A percentile compares a stretch with the other conserved stretches of the same genome.
These are phyloP conservation scores for Lindgomyces ingoldianus DNA, from an alignment of 495 filamentous ascomycete genomes.

Conservation along the genomic window DNA sequence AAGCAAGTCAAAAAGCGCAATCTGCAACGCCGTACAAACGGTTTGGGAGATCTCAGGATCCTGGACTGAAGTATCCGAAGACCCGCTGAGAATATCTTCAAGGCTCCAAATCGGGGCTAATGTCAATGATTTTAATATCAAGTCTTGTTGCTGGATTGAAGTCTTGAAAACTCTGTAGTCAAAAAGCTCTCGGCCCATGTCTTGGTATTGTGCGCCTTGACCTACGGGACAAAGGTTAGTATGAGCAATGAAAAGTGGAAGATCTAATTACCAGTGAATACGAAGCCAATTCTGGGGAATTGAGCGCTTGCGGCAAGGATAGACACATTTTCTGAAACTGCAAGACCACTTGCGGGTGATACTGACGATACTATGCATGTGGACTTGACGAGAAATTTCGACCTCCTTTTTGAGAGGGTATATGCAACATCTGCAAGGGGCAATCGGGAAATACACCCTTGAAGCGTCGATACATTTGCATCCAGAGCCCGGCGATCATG, in stretches of 20 bases:
- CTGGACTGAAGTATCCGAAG: not conserved
- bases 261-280: too few relatives aligned
- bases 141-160: not conserved
- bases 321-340: too few relatives aligned
- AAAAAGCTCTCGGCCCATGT: conserved; percentile 15
- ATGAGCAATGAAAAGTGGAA: too few relatives aligned
- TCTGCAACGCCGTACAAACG: conserved; percentile 23
- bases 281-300: too few relatives aligned
- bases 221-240: too few relatives aligned
- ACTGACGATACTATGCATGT: too few relatives aligned
- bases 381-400: too few relatives aligned
- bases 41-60: conserved; percentile 16
- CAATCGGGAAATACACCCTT: not conserved
- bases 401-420: too few relatives aligned
- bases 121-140: not conserved
- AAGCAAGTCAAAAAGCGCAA: conserved; percentile 19
- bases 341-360: too few relatives aligned
- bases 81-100: not conserved
- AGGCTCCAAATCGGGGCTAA: not conserved
- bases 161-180: conserved; percentile 7
- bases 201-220: conserved; percentile 34
- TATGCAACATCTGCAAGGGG: conserved; percentile 23
- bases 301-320: too few relatives aligned
- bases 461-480: not conserved
- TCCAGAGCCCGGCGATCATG: conserved; percentile 6